Evolutionary conservation across 768 basidiomycete genomes (phyloP).

Genomic region (Phylloporus sp.): DNA sequence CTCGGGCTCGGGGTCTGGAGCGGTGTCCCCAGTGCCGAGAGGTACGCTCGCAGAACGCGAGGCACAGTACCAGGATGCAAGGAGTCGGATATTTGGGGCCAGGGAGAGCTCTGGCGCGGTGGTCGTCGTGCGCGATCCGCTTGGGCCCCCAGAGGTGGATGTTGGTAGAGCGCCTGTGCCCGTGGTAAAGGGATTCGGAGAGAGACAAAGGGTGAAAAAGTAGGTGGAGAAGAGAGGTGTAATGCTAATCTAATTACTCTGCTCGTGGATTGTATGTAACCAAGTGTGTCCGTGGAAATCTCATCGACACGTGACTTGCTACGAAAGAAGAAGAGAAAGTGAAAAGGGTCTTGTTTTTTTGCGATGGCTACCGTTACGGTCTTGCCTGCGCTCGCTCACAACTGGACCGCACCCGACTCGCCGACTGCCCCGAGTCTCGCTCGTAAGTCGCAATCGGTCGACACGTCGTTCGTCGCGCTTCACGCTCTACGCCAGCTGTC

Average conservation of each 20-base stretch:
- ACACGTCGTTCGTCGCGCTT: neutral
- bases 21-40: conserved; percentile 18
- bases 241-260: no score
- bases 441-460: conserved; percentile 18
- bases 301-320: conserved; percentile 14
- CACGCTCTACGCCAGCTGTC: conserved; percentile 15
- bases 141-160: conserved; percentile 24
- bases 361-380: conserved; percentile 24
- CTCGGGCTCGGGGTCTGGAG: neutral
- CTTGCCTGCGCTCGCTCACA: conserved; percentile 24
- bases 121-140: conserved; percentile 29
- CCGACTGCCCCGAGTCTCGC: conserved; percentile 19
- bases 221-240: no score
- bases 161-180: no score
- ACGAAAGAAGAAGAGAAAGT: neutral
- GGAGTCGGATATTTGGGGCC: conserved; percentile 65
- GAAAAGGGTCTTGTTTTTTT: neutral
- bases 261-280: no score
- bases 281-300: conserved; percentile 17
- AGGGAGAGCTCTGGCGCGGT: conserved; percentile 9
- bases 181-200: conserved; percentile 29
- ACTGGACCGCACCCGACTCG: conserved; percentile 18
- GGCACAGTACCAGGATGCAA: conserved; percentile 66
- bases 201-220: conserved; percentile 18
- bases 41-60: conserved; percentile 57